These are phyloP conservation scores for Aurinia saxatilis DNA, from an alignment of 345 rosid species.

Conservation along the genomic window DNA sequence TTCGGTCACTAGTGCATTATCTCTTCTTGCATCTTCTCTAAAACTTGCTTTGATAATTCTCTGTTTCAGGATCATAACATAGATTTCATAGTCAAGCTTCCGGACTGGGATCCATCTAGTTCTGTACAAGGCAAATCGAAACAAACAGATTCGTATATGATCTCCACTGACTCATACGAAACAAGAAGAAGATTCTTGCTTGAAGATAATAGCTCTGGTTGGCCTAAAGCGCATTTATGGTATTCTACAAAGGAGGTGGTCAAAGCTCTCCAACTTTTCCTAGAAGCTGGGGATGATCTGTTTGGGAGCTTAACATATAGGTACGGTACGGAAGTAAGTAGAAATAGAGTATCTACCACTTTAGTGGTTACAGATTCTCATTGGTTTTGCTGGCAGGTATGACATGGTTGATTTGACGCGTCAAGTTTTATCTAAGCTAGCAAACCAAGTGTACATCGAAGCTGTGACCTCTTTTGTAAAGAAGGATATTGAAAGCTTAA, in stretches of 20 bases:
- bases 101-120: constrained; percentile 80
- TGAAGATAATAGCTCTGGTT: constrained; percentile 33
- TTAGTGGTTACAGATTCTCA: constrained; percentile 3
- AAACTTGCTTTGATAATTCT: not conserved
- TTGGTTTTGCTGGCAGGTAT: constrained; percentile 48
- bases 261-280: constrained; percentile 55
- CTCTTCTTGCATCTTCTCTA: not conserved
- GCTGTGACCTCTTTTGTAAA: constrained; percentile 50
- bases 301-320: constrained; percentile 67
- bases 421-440: constrained; percentile 85
- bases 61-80: constrained; percentile 79
- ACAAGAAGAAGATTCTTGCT: constrained; percentile 58
- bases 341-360: not conserved
- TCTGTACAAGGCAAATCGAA: constrained; percentile 27
- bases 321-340: constrained; percentile 45
- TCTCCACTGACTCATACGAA: constrained; percentile 18
- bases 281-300: constrained; percentile 63
- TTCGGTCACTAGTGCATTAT: not conserved
- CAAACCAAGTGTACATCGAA: constrained; percentile 68
- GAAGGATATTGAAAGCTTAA: constrained; percentile 46
- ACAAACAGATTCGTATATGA: constrained; percentile 24
- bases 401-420: constrained; percentile 89
- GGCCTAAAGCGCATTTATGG: constrained; percentile 86
- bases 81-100: constrained; percentile 85
- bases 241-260: constrained; percentile 55